Evolutionary conservation across 75 land plant genomes (phyloP), one percentile per base, ranked within the genome.

Genomic region (Sequoia sempervirens): DNA sequence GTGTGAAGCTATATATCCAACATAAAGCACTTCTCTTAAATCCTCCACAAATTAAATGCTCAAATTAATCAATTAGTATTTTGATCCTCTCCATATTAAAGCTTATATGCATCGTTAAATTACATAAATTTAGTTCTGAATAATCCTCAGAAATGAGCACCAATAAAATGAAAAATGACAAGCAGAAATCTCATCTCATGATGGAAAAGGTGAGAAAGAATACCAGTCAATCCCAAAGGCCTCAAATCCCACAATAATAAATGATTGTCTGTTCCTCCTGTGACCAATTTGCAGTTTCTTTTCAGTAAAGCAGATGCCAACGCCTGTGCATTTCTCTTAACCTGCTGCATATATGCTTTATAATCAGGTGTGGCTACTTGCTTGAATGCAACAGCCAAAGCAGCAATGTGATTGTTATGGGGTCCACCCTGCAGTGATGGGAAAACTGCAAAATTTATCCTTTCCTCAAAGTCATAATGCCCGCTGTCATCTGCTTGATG

Each of bases 251-350:
- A 94, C 15, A 97, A 93, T 80, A 97, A 20, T 89, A 97, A 82
- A 87, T 97, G 99, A 81, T 97, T 97, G 83, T 97, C 99, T 28
- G 99, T 96, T 45, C 99, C 99, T 26, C 91, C 96, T 68, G 99
- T 97, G 18, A 97, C 99, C 82, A 97, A 84, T 86, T 85, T 89
- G 89, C 97, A 97, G 26, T 91, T 92, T 86, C 91, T 86, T 81
- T 89, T 92, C 69, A 92, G 83, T 64, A 97, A 87, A 78, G 95
- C 96, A 79, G 89, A 86, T 54, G 93, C 99, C 64, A 97, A 85
- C 46, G 94, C 94, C 83, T 95, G 95, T 28, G 99, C 98, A 88
- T 97, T 97, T 81, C 83, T 95, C 86, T 92, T 92, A 66, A 97
- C 97, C 81, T 97, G 99, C 52, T 89, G 90, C 68, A 95, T 95